Evolutionary conservation across 2,329 filamentous ascomycete species (phyloP).

Genomic region (Penicillium fuscoglaucum): DNA sequence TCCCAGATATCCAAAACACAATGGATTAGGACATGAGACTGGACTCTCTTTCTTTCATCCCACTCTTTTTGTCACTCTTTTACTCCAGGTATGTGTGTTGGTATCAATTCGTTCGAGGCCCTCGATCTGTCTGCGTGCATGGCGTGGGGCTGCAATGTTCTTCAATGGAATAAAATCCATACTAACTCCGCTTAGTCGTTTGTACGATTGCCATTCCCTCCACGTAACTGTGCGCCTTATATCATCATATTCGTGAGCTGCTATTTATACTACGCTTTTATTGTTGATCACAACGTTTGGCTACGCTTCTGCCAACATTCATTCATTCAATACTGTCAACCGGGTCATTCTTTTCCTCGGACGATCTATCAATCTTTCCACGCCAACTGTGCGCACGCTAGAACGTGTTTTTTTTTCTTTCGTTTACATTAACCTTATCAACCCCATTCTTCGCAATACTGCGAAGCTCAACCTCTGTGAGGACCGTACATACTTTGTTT

Average conservation of each 20-base stretch:
- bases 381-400: constrained; percentile 15
- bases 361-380: constrained; percentile 6
- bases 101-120: not conserved
- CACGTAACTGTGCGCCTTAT: not conserved
- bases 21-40: constrained; percentile 22
- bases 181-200: constrained; percentile 2
- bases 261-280: not conserved
- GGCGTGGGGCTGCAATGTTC: not conserved
- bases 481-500: constrained; percentile 7
- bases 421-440: not conserved
- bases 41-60: constrained; percentile 3
- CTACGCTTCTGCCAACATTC: not conserved
- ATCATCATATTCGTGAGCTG: not conserved
- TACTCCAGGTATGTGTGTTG: constrained; percentile 19
- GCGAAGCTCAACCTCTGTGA: constrained; percentile 20
- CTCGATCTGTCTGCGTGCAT: not conserved
- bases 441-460: constrained; percentile 7
- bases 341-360: constrained; percentile 8
- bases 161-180: not conserved
- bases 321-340: constrained; percentile 6
- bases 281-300: not conserved
- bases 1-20: constrained; percentile 11
- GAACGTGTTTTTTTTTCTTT: constrained; percentile 13
- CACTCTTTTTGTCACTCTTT: constrained; percentile 16
- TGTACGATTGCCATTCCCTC: not conserved